phyloP scores from a whole-genome alignment of 2,329 filamentous ascomycete genomes.

The Pyrenochaeta sp. region DNA sequence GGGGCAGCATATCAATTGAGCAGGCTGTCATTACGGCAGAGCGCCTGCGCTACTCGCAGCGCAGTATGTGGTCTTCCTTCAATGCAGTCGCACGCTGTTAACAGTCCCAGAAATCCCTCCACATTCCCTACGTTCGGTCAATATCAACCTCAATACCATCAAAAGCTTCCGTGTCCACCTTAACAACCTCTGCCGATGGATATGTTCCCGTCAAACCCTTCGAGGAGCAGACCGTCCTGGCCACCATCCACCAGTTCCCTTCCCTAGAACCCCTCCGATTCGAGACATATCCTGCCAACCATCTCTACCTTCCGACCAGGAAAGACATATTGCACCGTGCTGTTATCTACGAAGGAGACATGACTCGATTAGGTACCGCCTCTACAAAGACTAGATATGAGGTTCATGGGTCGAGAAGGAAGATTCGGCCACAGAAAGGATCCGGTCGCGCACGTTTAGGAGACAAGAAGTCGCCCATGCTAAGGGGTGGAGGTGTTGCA shows the following conservation, averaged over 20 bases:
- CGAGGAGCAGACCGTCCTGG: constrained; percentile 66
- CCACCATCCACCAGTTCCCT: constrained; percentile 91
- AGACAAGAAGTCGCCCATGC: constrained; percentile 79
- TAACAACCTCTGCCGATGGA: constrained; percentile 51
- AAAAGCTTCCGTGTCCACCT: constrained; percentile 62
- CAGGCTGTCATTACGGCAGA: constrained; percentile 34
- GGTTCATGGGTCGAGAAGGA: constrained; percentile 81
- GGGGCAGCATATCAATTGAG: constrained; percentile 40
- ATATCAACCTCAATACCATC: constrained; percentile 58
- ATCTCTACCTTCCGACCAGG: constrained; percentile 86
- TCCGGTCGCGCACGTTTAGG: constrained; percentile 80
- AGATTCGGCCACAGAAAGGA: constrained; percentile 88
- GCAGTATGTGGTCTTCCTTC: constrained; percentile 55
- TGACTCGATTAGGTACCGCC: constrained; percentile 79
- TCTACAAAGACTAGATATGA: constrained; percentile 66
- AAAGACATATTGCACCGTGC: constrained; percentile 93
- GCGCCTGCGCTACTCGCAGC: constrained; percentile 55
- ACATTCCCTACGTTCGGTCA: constrained; percentile 33
- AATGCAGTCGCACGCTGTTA: constrained; percentile 41
- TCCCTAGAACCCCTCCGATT: constrained; percentile 82
- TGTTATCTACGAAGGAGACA: constrained; percentile 90
- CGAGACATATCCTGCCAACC: constrained; percentile 78
- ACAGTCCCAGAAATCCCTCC: constrained; percentile 34
- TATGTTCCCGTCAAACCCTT: constrained; percentile 42
- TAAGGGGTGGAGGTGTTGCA: constrained; percentile 83